Base-by-base conservation (phyloP, 176 grass and related monocot genomes). In the Thalia dealbata region DNA sequence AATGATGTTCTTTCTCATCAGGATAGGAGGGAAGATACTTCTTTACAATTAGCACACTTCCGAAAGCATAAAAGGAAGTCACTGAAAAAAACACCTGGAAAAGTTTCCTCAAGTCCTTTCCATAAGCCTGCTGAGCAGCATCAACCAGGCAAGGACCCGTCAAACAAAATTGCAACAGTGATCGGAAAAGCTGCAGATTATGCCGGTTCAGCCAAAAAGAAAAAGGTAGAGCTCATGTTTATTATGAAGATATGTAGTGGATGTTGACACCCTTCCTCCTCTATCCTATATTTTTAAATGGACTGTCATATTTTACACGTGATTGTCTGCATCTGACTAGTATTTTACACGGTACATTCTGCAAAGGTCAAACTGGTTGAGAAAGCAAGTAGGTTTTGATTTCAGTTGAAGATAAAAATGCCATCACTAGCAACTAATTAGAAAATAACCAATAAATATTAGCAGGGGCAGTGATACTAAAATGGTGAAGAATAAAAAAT, bases 1-100 rank as follows among this genome's bases (percentile, higher is more conserved):
- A 75, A 13, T 79, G 2, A 44, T 73, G 41, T 16, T 0, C 27
- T 70, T 38, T 66, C 32, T 79, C 14, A 82, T 76, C 84, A 97
- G 93, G 93, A 97, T 76, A 92, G 93, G 67, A 86, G 93, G 74
- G 93, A 97, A 61, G 93, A 97, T 80, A 97, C 93, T 62, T 81
- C 70, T 50, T 78, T 97, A 44, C 87, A 92, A 24, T 81, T 97
- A 45, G 73, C 87, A 6, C 78, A 97, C 69, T 97, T 97, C 72
- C 84, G 82, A 74, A 92, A 51, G 79, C 89, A 90, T 80, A 97
- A 97, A 73, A 92, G 93, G 78, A 97, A 88, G 71, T 63, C 72
- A 44, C 68, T 89, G 11, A 97, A 97, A 79, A 97, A 88, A 87
- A 86, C 71, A 27, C 76, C 72, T 44, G 93, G 93, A 10, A 90